phyloP scores from a whole-genome alignment of 2,329 filamentous ascomycete genomes.

The Penicillium sp. region DNA sequence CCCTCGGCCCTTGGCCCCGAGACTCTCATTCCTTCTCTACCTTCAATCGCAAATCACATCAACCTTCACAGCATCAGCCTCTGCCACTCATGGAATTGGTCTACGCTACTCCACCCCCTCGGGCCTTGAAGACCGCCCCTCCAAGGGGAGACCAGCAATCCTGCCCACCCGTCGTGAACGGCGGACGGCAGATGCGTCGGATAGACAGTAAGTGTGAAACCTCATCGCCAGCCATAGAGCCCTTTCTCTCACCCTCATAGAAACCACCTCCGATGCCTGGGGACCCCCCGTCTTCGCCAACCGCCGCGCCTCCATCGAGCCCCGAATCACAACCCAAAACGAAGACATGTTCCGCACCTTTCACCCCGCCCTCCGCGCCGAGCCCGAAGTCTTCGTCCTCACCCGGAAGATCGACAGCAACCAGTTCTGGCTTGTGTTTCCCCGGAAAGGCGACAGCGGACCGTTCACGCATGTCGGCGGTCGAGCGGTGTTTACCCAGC shows the following conservation, averaged over 20 bases:
- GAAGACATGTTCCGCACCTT: constrained; percentile 4
- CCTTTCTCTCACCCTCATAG: not conserved
- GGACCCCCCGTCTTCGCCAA: not conserved
- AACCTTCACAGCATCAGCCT: not conserved
- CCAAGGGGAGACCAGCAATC: not conserved
- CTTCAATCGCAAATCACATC: not conserved
- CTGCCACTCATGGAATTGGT: not conserved
- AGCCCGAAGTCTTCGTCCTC: constrained; percentile 1
- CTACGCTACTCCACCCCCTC: not conserved
- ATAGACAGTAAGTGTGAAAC: not conserved
- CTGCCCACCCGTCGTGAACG: not conserved
- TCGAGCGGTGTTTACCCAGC: not conserved
- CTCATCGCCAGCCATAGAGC: too few relatives aligned
- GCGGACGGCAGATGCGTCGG: not conserved
- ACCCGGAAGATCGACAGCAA: not conserved
- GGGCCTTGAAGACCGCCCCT: not conserved
- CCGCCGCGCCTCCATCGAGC: not conserved
- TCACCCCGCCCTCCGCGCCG: constrained; percentile 1
- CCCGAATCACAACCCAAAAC: not conserved
- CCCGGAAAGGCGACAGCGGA: not conserved
- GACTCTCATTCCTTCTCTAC: not conserved
- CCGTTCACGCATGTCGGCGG: constrained; percentile 1
- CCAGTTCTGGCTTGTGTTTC: constrained; percentile 2
- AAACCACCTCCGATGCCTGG: not conserved
- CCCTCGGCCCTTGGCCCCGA: not conserved